phyloP scores from a whole-genome alignment of 1,139 yeast genomes.

The Saccharomyces hybrid region DNA sequence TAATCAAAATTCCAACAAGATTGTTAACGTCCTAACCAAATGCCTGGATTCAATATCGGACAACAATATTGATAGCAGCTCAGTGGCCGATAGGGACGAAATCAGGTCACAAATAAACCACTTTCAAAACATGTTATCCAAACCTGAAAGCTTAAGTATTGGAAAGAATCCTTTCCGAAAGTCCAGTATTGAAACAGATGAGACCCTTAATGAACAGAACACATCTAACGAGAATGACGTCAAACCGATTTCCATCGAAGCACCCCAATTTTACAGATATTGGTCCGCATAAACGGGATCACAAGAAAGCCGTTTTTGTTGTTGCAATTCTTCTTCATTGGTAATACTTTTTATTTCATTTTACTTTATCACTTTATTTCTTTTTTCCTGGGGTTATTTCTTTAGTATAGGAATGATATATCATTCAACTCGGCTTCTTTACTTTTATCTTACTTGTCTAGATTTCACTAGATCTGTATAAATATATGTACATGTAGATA shows the following conservation, averaged over 20 bases:
- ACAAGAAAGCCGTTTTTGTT: background rate
- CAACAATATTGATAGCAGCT: constrained; percentile 10
- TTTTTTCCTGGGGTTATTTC: background rate
- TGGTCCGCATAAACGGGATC: constrained; percentile 52
- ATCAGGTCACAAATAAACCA: constrained; percentile 32
- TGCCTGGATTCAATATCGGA: constrained; percentile 5
- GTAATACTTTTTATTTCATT: background rate
- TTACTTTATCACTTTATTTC: background rate
- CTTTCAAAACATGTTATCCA: constrained; percentile 43
- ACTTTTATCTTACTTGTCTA: background rate
- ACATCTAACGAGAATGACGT: constrained; percentile 31
- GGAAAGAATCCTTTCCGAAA: constrained; percentile 10
- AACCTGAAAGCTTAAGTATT: constrained; percentile 38
- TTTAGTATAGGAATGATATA: background rate
- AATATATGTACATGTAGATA: background rate
- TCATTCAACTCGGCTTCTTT: background rate
- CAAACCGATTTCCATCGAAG: constrained; percentile 70
- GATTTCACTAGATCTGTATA: background rate
- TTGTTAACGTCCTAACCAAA: constrained; percentile 16
- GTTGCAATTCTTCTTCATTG: background rate
- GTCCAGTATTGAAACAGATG: constrained; percentile 5
- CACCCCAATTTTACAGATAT: constrained; percentile 79
- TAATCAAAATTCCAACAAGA: constrained; percentile 26
- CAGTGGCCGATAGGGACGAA: constrained; percentile 14
- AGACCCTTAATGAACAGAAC: constrained; percentile 8